These are phyloP conservation scores for Irpex sp. DNA, from an alignment of 1,284 basidiomycete genomes.

Conservation along the genomic window DNA sequence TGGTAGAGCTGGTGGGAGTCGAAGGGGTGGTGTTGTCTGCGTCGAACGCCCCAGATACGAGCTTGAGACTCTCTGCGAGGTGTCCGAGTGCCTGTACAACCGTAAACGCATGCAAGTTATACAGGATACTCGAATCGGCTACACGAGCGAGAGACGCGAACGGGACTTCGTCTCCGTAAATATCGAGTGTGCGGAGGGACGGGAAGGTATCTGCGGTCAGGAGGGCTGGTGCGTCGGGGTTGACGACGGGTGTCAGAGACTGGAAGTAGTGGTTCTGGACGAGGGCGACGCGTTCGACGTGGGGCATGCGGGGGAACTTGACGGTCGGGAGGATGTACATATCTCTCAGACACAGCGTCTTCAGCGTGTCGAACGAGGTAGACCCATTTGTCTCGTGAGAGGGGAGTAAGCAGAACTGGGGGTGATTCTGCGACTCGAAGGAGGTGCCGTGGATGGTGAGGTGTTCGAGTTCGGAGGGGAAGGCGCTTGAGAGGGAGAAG, in stretches of 20 bases:
- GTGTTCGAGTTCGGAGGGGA: not conserved
- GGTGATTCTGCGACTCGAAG: slow-evolving; percentile 7
- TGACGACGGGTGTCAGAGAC: not conserved
- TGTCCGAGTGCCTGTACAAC: not conserved
- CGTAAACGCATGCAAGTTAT: slow-evolving; percentile 3
- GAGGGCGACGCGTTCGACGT: slow-evolving; percentile 8
- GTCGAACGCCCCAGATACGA: not conserved
- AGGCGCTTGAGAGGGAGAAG: not conserved
- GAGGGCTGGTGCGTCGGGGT: not conserved
- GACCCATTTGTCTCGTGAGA: too few species aligned
- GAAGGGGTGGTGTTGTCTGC: too few species aligned
- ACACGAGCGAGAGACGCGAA: slow-evolving; percentile 1
- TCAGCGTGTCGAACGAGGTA: slow-evolving; percentile 3
- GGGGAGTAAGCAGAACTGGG: slow-evolving; percentile 9
- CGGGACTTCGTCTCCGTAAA: slow-evolving; percentile 1
- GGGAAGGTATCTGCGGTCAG: slow-evolving; percentile 3
- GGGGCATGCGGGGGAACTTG: slow-evolving; percentile 6
- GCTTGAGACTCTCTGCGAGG: not conserved
- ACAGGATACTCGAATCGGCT: not conserved
- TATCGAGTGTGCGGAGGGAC: slow-evolving; percentile 5
- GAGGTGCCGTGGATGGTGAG: slow-evolving; percentile 9
- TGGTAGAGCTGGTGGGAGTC: too few species aligned
- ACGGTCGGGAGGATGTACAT: slow-evolving; percentile 9
- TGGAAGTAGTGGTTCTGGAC: slow-evolving; percentile 10
- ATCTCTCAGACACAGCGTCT: slow-evolving; percentile 8